phyloP scores from a whole-genome alignment of 2,329 filamentous ascomycete genomes.

The Leptographium flavum region DNA sequence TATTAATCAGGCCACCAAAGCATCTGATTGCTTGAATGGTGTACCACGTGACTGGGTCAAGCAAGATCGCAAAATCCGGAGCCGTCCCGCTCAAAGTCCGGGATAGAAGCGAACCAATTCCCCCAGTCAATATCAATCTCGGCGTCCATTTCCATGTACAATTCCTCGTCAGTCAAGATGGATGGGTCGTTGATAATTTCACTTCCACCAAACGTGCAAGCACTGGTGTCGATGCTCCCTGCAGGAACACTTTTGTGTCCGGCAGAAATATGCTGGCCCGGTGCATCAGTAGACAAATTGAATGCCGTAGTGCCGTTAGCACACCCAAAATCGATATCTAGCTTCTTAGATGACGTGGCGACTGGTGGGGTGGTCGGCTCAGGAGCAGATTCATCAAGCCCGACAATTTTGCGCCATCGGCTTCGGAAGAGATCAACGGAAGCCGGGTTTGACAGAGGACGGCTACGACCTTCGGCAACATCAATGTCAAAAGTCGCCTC shows the following conservation, averaged over 20 bases:
- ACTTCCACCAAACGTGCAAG: too few species aligned
- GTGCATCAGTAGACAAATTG: too few species aligned
- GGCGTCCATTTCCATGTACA: slow-evolving; percentile 3
- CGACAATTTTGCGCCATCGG: slow-evolving; percentile 20
- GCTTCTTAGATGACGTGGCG: too few species aligned
- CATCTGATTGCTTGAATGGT: background rate
- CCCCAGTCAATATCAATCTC: slow-evolving; percentile 8
- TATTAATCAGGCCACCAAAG: background rate
- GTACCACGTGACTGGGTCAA: background rate
- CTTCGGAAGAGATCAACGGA: slow-evolving; percentile 15
- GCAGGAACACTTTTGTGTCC: too few species aligned
- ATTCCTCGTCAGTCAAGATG: slow-evolving; percentile 1
- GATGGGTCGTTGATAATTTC: background rate
- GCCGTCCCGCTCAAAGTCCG: background rate
- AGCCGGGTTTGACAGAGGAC: slow-evolving; percentile 14
- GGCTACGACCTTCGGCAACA: slow-evolving; percentile 15
- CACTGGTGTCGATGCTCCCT: too few species aligned
- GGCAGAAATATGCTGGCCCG: too few species aligned
- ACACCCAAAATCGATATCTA: too few species aligned
- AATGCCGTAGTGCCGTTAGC: too few species aligned
- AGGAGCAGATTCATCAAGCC: background rate
- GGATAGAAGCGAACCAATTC: slow-evolving; percentile 6
- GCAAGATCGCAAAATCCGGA: background rate
- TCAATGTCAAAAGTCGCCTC: slow-evolving; percentile 17
- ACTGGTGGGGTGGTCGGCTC: too few species aligned